Base-by-base conservation (phyloP, 352 stramenopile species). In the Pythium myriotylum region DNA sequence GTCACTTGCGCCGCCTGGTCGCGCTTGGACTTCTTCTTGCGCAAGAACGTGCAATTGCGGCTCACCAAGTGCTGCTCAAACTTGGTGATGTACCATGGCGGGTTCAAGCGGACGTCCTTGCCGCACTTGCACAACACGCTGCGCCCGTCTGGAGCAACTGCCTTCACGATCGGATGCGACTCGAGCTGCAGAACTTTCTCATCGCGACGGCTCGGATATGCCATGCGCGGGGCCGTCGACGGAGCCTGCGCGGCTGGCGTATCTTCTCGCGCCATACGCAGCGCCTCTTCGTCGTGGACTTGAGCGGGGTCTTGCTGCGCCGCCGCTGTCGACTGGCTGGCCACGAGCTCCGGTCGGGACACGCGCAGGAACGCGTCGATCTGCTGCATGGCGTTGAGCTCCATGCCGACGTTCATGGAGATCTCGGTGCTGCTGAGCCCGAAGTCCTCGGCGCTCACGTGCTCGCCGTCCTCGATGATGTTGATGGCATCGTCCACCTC, bases 1-100 rank as follows among this genome's bases (percentile, higher is more conserved):
- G 67, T 49, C 12, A 47, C 24, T 39, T 64, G 32, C 23, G 47
- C 29, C 29, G 29, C 59, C 17, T 59, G 40, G 49, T 58, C 50
- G 17, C 51, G 59, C 26, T 56, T 56, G 51, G 10, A 39, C 24
- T 32, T 55, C 35, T 67, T 67, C 35, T 79, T 68, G 17, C 81
- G 74, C 4, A 92, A 67, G 49, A 88, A 88, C 7, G 77, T 77
- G 70, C 82, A 94, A 54, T 92, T 94, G 33, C 85, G 73, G 53
- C 85, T 94, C 19, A 84, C 80, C n/a, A 91, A 68, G 52, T 94
- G 85, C 71, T 94, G 85, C 65, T 94, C 85, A 35, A 85, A 94
- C 64, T 94, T 94, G 45, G 90, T 68, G 49, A 94, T 90, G 56
- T 94, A 94, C 85, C 85, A 94, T 27, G 85, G 77, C 32, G 85